Base-by-base conservation (phyloP, 2,329 filamentous ascomycete genomes). In the Pseudogymnoascus sp. region DNA sequence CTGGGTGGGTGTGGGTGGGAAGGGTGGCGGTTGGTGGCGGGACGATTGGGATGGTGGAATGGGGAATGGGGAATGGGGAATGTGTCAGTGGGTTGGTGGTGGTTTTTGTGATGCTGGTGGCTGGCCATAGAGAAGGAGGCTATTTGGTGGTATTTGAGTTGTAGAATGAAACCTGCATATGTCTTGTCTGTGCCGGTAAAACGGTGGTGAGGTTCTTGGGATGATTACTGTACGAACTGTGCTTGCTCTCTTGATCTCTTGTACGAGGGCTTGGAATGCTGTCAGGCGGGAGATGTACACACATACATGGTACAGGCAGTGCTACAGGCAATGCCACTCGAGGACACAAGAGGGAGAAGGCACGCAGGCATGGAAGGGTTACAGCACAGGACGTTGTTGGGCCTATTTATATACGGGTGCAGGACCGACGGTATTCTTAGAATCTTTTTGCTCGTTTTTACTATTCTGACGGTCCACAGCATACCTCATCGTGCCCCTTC, bases 201-300 rank as follows among this genome's bases (percentile, higher is more conserved):
- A 56, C 50, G 50, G 21, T 21, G 28, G 28, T 18, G 50, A 56
- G 25, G 25, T 16, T 33, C n/a, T 50, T 31, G 25, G 8, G 25
- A 31, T 53, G 25, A 53, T 56, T 56, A 33, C 14, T 50, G 7
- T 50, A n/a, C 44, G 10, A 10, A 11, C 11, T 7, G 8, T 18
- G 42, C 21, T 47, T 18, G 42, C 21, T 47, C 18, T 7, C 16
- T 14, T 21, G 21, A 21, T 21, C 21, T 21, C 21, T 25, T 33
- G 25, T 31, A 56, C 25, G 23, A 50, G 23, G 23, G 6, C 21
- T 21, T 28, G 25, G 25, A 18, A 56, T 33, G 50, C 28, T 18
- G 28, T 56, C 50, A 56, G 50, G 50, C 50, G 50, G 50, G 50
- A 56, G 50, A 56, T 56, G 50, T 33, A 18, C 50, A 21, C 21